Conservation (phyloP, 2,329 filamentous ascomycete species). For the Monilinia vaccinii-corymbosi region DNA sequence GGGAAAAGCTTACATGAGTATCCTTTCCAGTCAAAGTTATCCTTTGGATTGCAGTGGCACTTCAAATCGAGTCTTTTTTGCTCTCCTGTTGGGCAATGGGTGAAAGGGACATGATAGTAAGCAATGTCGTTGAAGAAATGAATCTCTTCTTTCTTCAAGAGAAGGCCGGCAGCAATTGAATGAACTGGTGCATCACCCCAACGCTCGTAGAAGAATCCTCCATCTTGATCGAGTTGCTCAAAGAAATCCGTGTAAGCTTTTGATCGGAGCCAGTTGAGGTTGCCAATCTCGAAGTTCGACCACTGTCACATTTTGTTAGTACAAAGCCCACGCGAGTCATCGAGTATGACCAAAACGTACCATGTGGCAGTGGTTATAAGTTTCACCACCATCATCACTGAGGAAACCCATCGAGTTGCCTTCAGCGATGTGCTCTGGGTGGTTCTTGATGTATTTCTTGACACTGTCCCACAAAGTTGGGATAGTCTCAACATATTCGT, state of each 20-base stretch:
- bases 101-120: conserved; percentile 97
- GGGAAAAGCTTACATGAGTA: conserved; percentile 73
- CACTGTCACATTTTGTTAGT: conserved; percentile 46
- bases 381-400: conserved; percentile 82
- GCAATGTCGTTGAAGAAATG: conserved; percentile 99
- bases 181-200: conserved; percentile 98
- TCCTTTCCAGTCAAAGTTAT: conserved; percentile 99
- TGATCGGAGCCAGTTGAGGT: conserved; percentile 85
- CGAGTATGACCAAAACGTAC: conserved; percentile 42
- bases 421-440: conserved; percentile 78
- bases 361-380: conserved; percentile 96
- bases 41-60: conserved; percentile 88
- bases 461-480: conserved; percentile 90
- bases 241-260: conserved; percentile 88
- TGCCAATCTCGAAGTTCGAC: conserved; percentile 98
- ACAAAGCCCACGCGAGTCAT: neutral
- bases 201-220: conserved; percentile 97
- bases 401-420: conserved; percentile 87
- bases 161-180: conserved; percentile 83
- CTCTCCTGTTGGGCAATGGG: conserved; percentile 90
- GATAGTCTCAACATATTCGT: conserved; percentile 92
- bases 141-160: conserved; percentile 86
- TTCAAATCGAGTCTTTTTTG: conserved; percentile 73
- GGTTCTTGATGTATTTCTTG: conserved; percentile 85
- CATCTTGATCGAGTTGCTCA: conserved; percentile 74